Conservation (phyloP, 2,329 filamentous ascomycete genomes). For the Cercospora sp. region DNA sequence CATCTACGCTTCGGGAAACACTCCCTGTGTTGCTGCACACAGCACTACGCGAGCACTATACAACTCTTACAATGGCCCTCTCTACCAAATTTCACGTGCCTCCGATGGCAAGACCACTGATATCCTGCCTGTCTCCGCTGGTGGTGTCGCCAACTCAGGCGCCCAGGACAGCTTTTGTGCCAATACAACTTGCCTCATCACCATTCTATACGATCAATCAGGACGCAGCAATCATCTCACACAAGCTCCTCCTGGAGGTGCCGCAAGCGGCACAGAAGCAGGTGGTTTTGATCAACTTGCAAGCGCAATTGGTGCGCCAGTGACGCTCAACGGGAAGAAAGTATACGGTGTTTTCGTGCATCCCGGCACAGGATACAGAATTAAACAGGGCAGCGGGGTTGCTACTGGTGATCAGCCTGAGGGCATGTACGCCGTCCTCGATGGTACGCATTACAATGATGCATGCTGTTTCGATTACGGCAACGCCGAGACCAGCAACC, state of each 20-base stretch:
- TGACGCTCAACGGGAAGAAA: conserved; percentile 58
- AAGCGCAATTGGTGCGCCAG: conserved; percentile 60
- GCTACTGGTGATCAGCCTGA: conserved; percentile 58
- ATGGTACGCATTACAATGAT: conserved; percentile 61
- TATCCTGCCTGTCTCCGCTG: conserved; percentile 56
- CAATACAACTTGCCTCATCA: conserved; percentile 63
- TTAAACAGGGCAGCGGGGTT: conserved; percentile 54
- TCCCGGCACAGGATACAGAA: conserved; percentile 64
- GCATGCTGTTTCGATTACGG: conserved; percentile 54
- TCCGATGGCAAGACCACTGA: conserved; percentile 53
- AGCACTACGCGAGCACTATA: conserved; percentile 66
- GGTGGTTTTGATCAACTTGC: conserved; percentile 62
- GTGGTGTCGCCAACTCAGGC: conserved; percentile 62
- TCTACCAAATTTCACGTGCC: conserved; percentile 62
- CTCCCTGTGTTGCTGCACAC: conserved; percentile 65
- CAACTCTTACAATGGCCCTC: conserved; percentile 52
- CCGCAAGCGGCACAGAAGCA: conserved; percentile 56
- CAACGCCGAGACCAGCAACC: conserved; percentile 45
- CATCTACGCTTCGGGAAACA: conserved; percentile 59
- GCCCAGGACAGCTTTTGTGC: conserved; percentile 62
- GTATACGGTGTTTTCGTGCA: conserved; percentile 65
- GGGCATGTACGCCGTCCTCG: conserved; percentile 62
- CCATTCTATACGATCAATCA: conserved; percentile 65
- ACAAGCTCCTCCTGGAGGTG: conserved; percentile 58
- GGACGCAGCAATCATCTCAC: conserved; percentile 63